Conservation (phyloP, 192 early-diverging fungal species). For the Backusella psychrophila region DNA sequence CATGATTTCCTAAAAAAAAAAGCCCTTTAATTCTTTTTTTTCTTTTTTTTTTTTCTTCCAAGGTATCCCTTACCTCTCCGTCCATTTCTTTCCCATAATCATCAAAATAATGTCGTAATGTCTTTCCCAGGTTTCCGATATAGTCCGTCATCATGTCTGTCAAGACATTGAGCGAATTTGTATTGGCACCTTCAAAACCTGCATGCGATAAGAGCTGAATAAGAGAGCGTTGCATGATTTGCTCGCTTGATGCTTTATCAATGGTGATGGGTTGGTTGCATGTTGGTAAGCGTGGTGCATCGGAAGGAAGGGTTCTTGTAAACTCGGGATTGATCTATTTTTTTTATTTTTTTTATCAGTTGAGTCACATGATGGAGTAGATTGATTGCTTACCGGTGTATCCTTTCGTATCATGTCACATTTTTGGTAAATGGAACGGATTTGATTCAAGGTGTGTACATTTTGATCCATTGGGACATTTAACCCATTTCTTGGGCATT, state of each 20-base stretch:
- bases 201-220: conserved; percentile 77
- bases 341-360: background rate
- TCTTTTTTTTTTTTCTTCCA: no score
- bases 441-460: conserved; percentile 39
- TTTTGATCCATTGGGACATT: conserved; percentile 23
- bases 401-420: conserved; percentile 37
- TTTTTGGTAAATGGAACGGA: conserved; percentile 44
- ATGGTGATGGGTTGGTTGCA: conserved; percentile 23
- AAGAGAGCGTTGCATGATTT: conserved; percentile 57
- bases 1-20: conserved; percentile 63
- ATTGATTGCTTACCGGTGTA: conserved; percentile 28
- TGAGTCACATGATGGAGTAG: no score
- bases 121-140: conserved; percentile 80
- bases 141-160: conserved; percentile 81
- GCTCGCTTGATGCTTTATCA: conserved; percentile 54
- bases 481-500: conserved; percentile 35
- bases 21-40: background rate
- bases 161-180: conserved; percentile 63
- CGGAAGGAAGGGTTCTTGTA: background rate
- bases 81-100: conserved; percentile 70
- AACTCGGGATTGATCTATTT: background rate
- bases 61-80: conserved; percentile 76
- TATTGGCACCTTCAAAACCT: conserved; percentile 83
- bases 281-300: background rate
- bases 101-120: conserved; percentile 76